phyloP scores from a whole-genome alignment of 495 filamentous ascomycete species.

The Podospora sp. region DNA sequence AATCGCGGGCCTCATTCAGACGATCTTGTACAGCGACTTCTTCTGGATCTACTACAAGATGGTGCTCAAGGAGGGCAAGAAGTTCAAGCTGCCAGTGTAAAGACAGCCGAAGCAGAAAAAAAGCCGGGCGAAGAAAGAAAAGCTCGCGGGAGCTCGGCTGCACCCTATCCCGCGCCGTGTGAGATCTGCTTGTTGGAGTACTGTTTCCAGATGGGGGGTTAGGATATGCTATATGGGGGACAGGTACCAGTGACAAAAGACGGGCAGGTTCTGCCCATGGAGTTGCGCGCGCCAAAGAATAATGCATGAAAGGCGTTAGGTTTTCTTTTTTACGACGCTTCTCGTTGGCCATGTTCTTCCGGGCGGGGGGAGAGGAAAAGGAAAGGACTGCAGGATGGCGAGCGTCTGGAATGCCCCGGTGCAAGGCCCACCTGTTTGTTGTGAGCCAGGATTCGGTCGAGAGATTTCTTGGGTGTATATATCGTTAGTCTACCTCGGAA shows the following conservation, averaged over 20 bases:
- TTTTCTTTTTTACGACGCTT: background rate
- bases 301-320: background rate
- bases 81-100: slow-evolving; percentile 84
- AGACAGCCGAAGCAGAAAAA: background rate
- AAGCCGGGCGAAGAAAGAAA: slow-evolving; percentile 10
- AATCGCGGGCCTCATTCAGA: slow-evolving; percentile 87
- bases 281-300: slow-evolving; percentile 1
- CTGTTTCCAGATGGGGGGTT: background rate
- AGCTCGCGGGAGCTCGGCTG: background rate
- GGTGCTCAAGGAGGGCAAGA: slow-evolving; percentile 85
- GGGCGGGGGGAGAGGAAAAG: slow-evolving; percentile 4
- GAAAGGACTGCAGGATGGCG: background rate
- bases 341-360: background rate
- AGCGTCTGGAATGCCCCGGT: background rate
- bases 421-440: background rate
- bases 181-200: background rate
- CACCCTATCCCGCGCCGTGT: background rate
- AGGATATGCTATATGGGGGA: background rate
- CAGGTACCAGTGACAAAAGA: background rate
- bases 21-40: slow-evolving; percentile 95
- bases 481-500: background rate
- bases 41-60: slow-evolving; percentile 99
- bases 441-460: background rate
- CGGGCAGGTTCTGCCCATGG: background rate
- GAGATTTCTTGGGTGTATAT: background rate